A percentile compares a stretch with the other conserved stretches of the same genome.
These are phyloP conservation scores for Plantago elongata DNA, from an alignment of 257 asterid species.

Conservation along the genomic window DNA sequence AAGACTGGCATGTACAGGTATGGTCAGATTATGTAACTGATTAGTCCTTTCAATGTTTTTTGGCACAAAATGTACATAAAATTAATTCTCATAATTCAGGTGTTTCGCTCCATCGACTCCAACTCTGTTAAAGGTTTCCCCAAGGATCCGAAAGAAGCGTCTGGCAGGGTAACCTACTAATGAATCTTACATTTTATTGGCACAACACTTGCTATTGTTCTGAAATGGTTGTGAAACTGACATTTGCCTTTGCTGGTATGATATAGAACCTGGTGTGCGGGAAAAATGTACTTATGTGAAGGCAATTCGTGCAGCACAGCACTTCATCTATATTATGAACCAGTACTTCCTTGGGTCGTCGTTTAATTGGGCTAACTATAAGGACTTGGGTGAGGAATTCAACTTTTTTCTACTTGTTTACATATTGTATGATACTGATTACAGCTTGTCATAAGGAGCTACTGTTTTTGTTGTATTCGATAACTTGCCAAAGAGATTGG, in stretches of 20 bases:
- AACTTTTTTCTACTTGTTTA: neutral
- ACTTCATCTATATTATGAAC: constrained; percentile 83
- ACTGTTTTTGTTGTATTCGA: no score
- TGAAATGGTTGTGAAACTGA: neutral
- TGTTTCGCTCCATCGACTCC: constrained; percentile 90
- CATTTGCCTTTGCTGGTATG: constrained; percentile 13
- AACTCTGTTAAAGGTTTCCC: constrained; percentile 87
- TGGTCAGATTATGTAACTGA: constrained; percentile 7
- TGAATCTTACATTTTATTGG: neutral
- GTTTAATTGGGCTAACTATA: constrained; percentile 58
- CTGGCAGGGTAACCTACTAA: constrained; percentile 43
- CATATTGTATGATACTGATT: neutral
- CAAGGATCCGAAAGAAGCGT: constrained; percentile 64
- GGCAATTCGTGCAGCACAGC: constrained; percentile 91
- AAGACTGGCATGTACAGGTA: constrained; percentile 83
- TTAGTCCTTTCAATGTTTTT: neutral
- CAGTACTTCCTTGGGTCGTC: constrained; percentile 95
- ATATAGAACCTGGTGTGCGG: constrained; percentile 83
- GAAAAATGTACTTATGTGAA: constrained; percentile 78
- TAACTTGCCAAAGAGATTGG: neutral
- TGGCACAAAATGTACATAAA: neutral
- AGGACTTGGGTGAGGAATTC: constrained; percentile 54
- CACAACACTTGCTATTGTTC: neutral
- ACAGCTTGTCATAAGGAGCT: neutral
- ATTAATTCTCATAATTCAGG: constrained; percentile 23